Evolutionary conservation across 1,284 basidiomycete genomes (phyloP).

Genomic region (Sanghuangporus sanghuang): DNA sequence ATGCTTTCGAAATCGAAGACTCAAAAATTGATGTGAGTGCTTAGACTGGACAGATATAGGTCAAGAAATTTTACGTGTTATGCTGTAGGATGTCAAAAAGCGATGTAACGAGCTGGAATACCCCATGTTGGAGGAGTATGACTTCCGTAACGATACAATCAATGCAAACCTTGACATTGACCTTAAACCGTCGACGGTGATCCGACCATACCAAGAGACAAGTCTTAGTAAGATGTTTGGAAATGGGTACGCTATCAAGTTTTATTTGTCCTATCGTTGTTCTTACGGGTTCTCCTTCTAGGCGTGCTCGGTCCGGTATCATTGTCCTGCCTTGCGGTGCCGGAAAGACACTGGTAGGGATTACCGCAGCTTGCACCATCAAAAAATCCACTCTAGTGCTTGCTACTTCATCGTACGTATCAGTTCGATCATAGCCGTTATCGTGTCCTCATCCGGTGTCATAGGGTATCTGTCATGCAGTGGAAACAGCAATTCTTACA

Average conservation of each 20-base stretch:
- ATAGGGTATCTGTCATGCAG: conserved; percentile 93
- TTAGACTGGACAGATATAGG: conserved; percentile 21
- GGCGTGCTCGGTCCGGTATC: conserved; percentile 95
- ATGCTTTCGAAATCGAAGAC: conserved; percentile 75
- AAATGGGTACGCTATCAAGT: conserved; percentile 63
- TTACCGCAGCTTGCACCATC: conserved; percentile 98
- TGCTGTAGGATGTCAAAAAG: conserved; percentile 78
- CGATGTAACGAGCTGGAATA: conserved; percentile 93
- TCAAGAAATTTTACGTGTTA: not conserved
- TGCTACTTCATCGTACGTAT: conserved; percentile 90
- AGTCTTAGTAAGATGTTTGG: conserved; percentile 98
- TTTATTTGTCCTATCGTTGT: not conserved
- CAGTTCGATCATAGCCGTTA: conserved; percentile 8
- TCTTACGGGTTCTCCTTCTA: conserved; percentile 26
- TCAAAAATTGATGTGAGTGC: conserved; percentile 78
- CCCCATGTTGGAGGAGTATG: conserved; percentile 96
- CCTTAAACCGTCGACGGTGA: conserved; percentile 92
- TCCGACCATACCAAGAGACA: conserved; percentile 96
- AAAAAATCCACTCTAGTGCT: conserved; percentile 99
- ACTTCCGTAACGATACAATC: conserved; percentile 92
- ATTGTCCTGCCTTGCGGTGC: conserved; percentile 99
- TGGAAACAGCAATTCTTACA: conserved; percentile 97
- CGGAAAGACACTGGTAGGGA: conserved; percentile 97
- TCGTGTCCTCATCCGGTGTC: conserved; percentile 17
- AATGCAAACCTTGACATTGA: conserved; percentile 97